Conservation (phyloP, 2,329 filamentous ascomycete species). For the Polychaeton citri region DNA sequence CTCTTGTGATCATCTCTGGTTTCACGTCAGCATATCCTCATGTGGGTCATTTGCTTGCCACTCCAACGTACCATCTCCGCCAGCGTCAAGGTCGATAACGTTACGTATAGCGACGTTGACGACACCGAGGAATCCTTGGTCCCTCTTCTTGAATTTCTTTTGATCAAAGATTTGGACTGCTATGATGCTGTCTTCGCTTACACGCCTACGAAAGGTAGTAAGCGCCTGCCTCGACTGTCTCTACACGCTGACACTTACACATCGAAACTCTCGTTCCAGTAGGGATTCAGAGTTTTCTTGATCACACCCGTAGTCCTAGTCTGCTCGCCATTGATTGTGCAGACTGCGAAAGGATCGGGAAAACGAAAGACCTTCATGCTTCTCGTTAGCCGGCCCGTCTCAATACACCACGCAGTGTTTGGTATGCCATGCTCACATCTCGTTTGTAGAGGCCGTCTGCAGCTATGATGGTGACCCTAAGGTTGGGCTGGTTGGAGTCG, state of each 20-base stretch:
- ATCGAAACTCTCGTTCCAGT: slow-evolving; percentile 99
- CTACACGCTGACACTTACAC: slow-evolving; percentile 55
- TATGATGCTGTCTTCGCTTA: slow-evolving; percentile 88
- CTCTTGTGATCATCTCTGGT: slow-evolving; percentile 86
- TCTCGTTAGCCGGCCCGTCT: slow-evolving; percentile 5
- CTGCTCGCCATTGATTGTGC: slow-evolving; percentile 93
- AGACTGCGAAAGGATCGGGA: slow-evolving; percentile 93
- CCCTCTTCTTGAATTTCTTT: slow-evolving; percentile 99
- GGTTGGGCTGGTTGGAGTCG: slow-evolving; percentile 46
- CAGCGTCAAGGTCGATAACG: slow-evolving; percentile 78
- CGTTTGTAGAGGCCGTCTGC: slow-evolving; percentile 97
- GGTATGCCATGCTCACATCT: slow-evolving; percentile 57
- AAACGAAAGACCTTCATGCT: slow-evolving; percentile 52
- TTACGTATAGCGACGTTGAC: slow-evolving; percentile 95
- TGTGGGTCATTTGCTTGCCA: slow-evolving; percentile 1
- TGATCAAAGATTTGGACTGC: slow-evolving; percentile 98
- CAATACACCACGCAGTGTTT: slow-evolving; percentile 1
- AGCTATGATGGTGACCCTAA: slow-evolving; percentile 94
- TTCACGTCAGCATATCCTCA: slow-evolving; percentile 7
- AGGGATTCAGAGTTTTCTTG: slow-evolving; percentile 96
- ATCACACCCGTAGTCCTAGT: slow-evolving; percentile 96
- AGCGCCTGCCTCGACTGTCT: slow-evolving; percentile 26
- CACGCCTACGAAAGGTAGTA: slow-evolving; percentile 38
- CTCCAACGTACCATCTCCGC: slow-evolving; percentile 65
- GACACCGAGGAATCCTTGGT: slow-evolving; percentile 93